Percentiles rank a stretch among this genome's conserved stretches.
These are phyloP conservation scores for Spatholobus suberectus DNA, from an alignment of 306 rosid species.

Conservation along the genomic window DNA sequence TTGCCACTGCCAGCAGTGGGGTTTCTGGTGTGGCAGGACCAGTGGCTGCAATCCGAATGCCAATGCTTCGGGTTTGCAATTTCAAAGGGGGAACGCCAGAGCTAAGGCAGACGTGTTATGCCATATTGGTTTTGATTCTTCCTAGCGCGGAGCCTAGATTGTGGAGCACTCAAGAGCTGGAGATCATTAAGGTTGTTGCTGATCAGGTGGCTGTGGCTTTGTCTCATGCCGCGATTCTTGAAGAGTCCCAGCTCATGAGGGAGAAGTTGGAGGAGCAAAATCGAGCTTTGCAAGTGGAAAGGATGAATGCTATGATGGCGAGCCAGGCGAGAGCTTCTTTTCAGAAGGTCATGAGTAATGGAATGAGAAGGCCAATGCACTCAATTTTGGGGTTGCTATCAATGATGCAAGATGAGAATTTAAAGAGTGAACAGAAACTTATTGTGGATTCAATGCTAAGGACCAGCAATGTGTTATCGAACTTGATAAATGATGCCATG, in stretches of 20 bases:
- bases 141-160: constrained; percentile 64
- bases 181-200: constrained; percentile 85
- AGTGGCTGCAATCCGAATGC: constrained; percentile 90
- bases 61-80: constrained; percentile 83
- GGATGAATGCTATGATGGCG: constrained; percentile 78
- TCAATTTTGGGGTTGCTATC: constrained; percentile 84
- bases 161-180: constrained; percentile 79
- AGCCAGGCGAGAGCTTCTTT: constrained; percentile 74
- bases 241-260: constrained; percentile 91
- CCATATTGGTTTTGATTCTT: constrained; percentile 82
- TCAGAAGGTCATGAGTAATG: constrained; percentile 86
- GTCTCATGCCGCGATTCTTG: constrained; percentile 87
- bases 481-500: constrained; percentile 80
- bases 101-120: constrained; percentile 63
- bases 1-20: constrained; percentile 64
- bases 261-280: constrained; percentile 86
- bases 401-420: constrained; percentile 64
- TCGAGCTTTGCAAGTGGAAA: constrained; percentile 75
- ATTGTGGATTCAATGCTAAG: constrained; percentile 76
- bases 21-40: constrained; percentile 72
- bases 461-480: constrained; percentile 72
- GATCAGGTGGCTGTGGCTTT: constrained; percentile 97
- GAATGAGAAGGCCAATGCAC: constrained; percentile 97
- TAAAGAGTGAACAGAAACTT: constrained; percentile 64
- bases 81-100: constrained; percentile 91